phyloP scores from a whole-genome alignment of 257 asterid species.

The Solanum rostratum region DNA sequence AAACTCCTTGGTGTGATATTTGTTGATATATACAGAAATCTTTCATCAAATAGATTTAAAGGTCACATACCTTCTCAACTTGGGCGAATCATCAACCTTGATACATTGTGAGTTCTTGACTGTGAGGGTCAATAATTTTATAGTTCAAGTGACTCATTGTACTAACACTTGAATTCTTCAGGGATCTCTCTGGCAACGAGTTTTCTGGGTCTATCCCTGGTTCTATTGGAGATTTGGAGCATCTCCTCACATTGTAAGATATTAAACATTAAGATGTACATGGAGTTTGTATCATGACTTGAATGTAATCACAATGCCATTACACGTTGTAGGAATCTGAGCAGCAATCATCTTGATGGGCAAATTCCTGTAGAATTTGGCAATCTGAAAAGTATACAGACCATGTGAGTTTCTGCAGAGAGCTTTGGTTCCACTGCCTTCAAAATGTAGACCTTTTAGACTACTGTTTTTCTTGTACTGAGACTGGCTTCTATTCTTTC shows the following conservation, averaged over 20 bases:
- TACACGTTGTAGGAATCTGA: slow-evolving; percentile 49
- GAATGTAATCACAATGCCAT: not conserved
- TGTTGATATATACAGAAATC: slow-evolving; percentile 41
- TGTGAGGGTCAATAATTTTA: not conserved
- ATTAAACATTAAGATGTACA: not conserved
- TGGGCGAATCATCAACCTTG: slow-evolving; percentile 84
- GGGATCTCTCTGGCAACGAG: slow-evolving; percentile 84
- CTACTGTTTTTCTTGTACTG: not conserved
- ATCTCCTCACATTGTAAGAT: slow-evolving; percentile 81
- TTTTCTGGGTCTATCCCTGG: slow-evolving; percentile 77
- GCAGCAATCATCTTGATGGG: slow-evolving; percentile 62
- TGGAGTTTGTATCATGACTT: not conserved
- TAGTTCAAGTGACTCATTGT: not conserved
- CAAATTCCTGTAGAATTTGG: slow-evolving; percentile 72
- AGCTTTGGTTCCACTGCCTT: not conserved
- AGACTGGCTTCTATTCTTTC: not conserved
- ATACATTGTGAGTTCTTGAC: slow-evolving; percentile 57
- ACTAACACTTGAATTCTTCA: slow-evolving; percentile 9
- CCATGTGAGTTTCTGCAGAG: slow-evolving; percentile 39
- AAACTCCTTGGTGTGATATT: not conserved
- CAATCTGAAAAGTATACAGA: slow-evolving; percentile 68
- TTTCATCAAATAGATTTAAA: slow-evolving; percentile 66
- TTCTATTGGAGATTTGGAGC: slow-evolving; percentile 91
- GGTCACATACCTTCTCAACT: slow-evolving; percentile 70
- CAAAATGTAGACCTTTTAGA: not conserved